Percentiles rank a stretch among this genome's conserved stretches.
Evolutionary conservation across 805 yeast genomes (phyloP).

Genomic region (baker's yeast (Saccharomyces cerevisiae)): DNA sequence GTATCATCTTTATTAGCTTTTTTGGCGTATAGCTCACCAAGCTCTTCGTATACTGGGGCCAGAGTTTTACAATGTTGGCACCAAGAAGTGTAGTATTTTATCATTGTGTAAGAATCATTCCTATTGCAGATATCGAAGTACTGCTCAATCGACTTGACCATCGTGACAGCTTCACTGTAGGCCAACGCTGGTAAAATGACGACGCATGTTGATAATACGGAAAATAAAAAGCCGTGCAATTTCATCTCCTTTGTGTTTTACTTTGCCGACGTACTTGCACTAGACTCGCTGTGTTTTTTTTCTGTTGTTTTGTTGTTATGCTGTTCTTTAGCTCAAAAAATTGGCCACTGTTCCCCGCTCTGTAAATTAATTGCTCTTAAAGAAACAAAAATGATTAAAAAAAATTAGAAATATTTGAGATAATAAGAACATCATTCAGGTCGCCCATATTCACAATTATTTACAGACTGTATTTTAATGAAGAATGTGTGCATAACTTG

Average conservation of each 20-base stretch:
- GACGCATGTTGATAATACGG: neutral
- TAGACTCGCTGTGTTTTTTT: no score
- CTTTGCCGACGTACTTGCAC: neutral
- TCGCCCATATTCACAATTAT: neutral
- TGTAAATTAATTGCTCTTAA: neutral
- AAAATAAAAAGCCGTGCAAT: neutral
- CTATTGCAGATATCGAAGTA: slow-evolving; percentile 25
- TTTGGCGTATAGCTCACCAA: slow-evolving; percentile 34
- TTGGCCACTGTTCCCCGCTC: neutral
- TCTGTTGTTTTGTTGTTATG: no score
- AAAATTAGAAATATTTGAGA: neutral
- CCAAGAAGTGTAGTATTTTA: slow-evolving; percentile 55
- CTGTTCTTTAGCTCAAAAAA: no score
- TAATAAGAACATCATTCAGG: neutral
- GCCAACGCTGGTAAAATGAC: neutral
- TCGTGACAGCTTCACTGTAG: slow-evolving; percentile 3
- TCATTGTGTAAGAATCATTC: slow-evolving; percentile 24
- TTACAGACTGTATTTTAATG: neutral
- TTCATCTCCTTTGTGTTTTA: neutral
- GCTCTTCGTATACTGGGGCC: slow-evolving; percentile 46
- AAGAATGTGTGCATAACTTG: neutral
- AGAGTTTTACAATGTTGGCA: slow-evolving; percentile 59
- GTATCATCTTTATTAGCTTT: slow-evolving; percentile 7
- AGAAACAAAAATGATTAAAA: neutral
- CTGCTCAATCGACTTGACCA: slow-evolving; percentile 19